Percentiles rank a stretch among this genome's conserved stretches.
Conservation (phyloP, 345 rosid genomes). For the Salix udensis region DNA sequence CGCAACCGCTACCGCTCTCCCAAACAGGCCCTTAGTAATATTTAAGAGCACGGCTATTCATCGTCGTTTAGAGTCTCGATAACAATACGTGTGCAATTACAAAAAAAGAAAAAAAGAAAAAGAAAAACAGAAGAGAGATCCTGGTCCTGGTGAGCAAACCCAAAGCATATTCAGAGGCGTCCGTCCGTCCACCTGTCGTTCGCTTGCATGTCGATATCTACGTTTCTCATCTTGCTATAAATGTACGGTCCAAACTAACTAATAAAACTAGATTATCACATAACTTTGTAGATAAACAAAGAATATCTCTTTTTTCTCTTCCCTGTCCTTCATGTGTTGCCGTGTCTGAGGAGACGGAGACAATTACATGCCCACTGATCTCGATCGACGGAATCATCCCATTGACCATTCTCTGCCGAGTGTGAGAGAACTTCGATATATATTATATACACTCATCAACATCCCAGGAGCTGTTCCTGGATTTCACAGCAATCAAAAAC, state of each 20-base stretch:
- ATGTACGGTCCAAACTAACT: not conserved
- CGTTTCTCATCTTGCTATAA: not conserved
- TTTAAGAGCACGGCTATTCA: too few species aligned
- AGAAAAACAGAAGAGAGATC: not conserved
- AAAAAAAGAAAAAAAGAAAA: not conserved
- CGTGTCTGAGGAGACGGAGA: conserved; percentile 19
- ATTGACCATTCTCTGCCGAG: not conserved
- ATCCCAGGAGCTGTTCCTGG: not conserved
- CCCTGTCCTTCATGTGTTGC: conserved; percentile 3
- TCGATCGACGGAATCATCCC: not conserved
- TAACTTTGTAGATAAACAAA: not conserved
- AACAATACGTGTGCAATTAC: too few species aligned
- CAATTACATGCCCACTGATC: conserved; percentile 11
- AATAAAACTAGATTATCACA: not conserved
- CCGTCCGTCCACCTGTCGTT: not conserved
- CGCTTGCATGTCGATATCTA: not conserved
- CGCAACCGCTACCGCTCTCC: too few species aligned
- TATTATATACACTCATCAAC: not conserved
- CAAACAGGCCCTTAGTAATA: too few species aligned
- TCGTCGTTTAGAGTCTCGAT: too few species aligned
- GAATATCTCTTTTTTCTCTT: conserved; percentile 14
- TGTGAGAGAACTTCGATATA: not conserved
- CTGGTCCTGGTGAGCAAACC: not conserved
- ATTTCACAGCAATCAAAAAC: conserved; percentile 12
- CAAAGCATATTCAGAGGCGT: not conserved